Percentiles rank a stretch among this genome's conserved stretches.
These are phyloP conservation scores for Verbascum thapsus DNA, from an alignment of 257 asterid species.

Conservation along the genomic window DNA sequence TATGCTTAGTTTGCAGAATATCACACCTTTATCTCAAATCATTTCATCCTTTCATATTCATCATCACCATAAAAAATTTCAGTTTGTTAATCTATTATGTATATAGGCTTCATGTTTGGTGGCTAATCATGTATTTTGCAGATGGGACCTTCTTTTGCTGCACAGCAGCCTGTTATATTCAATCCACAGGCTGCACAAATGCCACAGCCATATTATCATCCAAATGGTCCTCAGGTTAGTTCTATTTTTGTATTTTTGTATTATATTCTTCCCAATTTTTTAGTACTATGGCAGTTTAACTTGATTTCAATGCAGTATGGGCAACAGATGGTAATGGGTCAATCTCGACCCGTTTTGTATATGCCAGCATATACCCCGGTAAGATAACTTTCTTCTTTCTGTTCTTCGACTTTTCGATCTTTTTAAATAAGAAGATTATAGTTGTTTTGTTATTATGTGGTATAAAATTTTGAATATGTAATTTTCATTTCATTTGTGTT, in stretches of 20 bases:
- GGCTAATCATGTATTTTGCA: slow-evolving; percentile 35
- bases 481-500: not conserved
- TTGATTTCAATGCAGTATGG: slow-evolving; percentile 43
- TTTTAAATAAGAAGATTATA: not conserved
- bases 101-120: not conserved
- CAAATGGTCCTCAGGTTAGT: slow-evolving; percentile 68
- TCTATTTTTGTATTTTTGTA: not conserved
- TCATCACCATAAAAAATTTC: not conserved
- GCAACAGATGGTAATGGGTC: slow-evolving; percentile 70
- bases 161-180: slow-evolving; percentile 55
- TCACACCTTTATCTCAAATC: not conserved
- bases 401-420: slow-evolving; percentile 17
- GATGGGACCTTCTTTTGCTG: slow-evolving; percentile 53
- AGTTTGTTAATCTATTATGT: not conserved
- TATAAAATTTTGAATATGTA: too few species aligned
- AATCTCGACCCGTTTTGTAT: slow-evolving; percentile 61
- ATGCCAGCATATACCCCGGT: slow-evolving; percentile 61
- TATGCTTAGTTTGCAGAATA: not conserved
- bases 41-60: not conserved
- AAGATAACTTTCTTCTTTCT: slow-evolving; percentile 31
- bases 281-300: not conserved
- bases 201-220: slow-evolving; percentile 60
- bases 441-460: not conserved
- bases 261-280: not conserved
- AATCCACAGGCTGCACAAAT: slow-evolving; percentile 54